Conservation (phyloP, 2,329 filamentous ascomycete species). For the Epichloe amarillans region DNA sequence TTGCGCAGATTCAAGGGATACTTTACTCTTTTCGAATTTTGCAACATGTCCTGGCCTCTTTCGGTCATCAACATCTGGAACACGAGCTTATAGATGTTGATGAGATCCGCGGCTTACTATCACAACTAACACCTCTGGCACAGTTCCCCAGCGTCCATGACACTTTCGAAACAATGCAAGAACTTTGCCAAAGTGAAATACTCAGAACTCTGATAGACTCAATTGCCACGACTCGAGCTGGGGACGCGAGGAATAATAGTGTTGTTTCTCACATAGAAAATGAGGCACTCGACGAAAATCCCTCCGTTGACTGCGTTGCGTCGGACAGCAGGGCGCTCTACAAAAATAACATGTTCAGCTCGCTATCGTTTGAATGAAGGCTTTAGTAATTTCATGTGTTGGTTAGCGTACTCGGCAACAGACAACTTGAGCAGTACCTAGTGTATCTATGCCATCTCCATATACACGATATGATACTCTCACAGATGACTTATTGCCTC, state of each 20-base stretch:
- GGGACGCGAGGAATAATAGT: background rate
- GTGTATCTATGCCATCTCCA: background rate
- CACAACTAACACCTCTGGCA: constrained; percentile 12
- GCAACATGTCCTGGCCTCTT: constrained; percentile 19
- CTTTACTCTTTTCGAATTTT: constrained; percentile 48
- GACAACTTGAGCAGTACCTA: background rate
- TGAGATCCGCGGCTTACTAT: constrained; percentile 11
- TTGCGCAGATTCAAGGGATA: constrained; percentile 45
- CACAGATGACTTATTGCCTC: background rate
- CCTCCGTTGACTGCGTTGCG: background rate
- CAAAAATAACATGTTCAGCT: background rate
- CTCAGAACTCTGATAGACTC: background rate
- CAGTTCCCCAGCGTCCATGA: constrained; percentile 9
- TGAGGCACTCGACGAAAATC: background rate
- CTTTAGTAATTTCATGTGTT: too few relatives aligned
- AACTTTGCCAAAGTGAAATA: background rate
- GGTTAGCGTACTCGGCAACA: background rate
- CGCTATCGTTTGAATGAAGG: background rate
- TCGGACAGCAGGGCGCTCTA: background rate
- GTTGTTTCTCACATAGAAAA: background rate
- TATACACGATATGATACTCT: background rate
- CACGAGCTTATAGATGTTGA: background rate
- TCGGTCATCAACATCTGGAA: background rate
- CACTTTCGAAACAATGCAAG: constrained; percentile 2
- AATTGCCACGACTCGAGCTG: background rate